These are phyloP conservation scores for Cystobasidiopsis lactophilus DNA, from an alignment of 768 basidiomycete genomes.

Conservation along the genomic window DNA sequence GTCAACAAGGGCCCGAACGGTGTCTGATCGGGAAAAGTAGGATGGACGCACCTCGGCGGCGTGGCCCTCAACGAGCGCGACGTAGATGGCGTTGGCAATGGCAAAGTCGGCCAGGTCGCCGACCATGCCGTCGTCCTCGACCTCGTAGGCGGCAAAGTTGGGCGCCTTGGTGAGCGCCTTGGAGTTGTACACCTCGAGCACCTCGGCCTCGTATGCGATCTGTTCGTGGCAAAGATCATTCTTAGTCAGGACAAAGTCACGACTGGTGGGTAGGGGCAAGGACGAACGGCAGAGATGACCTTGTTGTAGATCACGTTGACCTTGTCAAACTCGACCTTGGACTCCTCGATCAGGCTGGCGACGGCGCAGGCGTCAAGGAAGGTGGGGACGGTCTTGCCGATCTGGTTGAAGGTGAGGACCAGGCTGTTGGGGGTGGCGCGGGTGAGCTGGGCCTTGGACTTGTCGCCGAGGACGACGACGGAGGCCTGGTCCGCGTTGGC, in stretches of 20 bases:
- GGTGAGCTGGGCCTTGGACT: constrained; percentile 76
- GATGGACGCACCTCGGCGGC: constrained; percentile 57
- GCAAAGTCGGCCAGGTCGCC: constrained; percentile 88
- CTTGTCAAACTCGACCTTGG: constrained; percentile 65
- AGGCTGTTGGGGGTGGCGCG: constrained; percentile 38
- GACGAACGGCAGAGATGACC: constrained; percentile 20
- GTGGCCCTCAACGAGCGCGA: constrained; percentile 80
- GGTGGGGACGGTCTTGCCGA: constrained; percentile 89
- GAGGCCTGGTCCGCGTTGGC: not conserved
- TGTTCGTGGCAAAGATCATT: constrained; percentile 9
- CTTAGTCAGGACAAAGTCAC: not conserved
- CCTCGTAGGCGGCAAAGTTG: constrained; percentile 85
- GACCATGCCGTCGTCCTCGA: constrained; percentile 89
- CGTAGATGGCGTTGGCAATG: constrained; percentile 85
- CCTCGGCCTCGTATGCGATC: constrained; percentile 62
- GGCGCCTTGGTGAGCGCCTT: constrained; percentile 56
- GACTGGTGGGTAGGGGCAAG: no score
- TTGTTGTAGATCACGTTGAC: constrained; percentile 31
- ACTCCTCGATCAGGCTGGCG: constrained; percentile 73
- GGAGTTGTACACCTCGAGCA: constrained; percentile 59
- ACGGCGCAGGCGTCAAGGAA: constrained; percentile 89
- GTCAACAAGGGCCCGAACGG: not conserved
- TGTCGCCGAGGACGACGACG: constrained; percentile 44
- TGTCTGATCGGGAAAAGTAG: not conserved
- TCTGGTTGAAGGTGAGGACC: constrained; percentile 81